phyloP scores from a whole-genome alignment of 371 early-diverging fungal genomes.

The Haplosporangium sp. region DNA sequence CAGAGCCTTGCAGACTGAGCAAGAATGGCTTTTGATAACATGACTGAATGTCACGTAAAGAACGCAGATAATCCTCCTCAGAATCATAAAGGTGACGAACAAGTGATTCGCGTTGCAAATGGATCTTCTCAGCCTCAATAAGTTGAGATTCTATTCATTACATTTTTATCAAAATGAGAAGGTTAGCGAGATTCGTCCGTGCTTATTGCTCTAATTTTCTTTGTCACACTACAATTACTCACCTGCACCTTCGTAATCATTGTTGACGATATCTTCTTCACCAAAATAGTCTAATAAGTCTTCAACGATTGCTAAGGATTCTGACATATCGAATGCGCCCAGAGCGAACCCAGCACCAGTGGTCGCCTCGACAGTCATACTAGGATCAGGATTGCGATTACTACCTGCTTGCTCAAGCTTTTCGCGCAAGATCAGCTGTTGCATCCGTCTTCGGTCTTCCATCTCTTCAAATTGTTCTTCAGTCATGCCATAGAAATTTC shows the following conservation, averaged over 20 bases:
- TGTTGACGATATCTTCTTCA: slow-evolving; percentile 34
- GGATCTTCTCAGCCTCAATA: slow-evolving; percentile 43
- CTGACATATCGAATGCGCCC: slow-evolving; percentile 55
- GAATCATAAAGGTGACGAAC: slow-evolving; percentile 52
- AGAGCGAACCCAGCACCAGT: slow-evolving; percentile 45
- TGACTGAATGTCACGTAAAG: slow-evolving; percentile 32
- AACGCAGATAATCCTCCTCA: slow-evolving; percentile 50
- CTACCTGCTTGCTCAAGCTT: slow-evolving; percentile 30
- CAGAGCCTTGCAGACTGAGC: slow-evolving; percentile 24
- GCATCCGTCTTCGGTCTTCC: slow-evolving; percentile 54
- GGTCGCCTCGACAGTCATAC: slow-evolving; percentile 42
- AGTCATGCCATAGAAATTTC: slow-evolving; percentile 22
- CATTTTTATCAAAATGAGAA: slow-evolving; percentile 19
- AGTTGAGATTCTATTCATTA: slow-evolving; percentile 33
- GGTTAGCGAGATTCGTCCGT: background rate
- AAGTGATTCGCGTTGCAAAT: slow-evolving; percentile 45
- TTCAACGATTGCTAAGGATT: slow-evolving; percentile 53
- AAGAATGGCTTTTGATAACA: slow-evolving; percentile 43
- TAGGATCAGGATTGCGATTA: slow-evolving; percentile 31
- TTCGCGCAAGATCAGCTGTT: slow-evolving; percentile 46
- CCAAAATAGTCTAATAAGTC: slow-evolving; percentile 54
- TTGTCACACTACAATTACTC: background rate
- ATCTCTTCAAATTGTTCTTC: slow-evolving; percentile 42
- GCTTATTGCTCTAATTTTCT: background rate
- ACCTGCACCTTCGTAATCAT: slow-evolving; percentile 29